A percentile compares a stretch with the other conserved stretches of the same genome.
Evolutionary conservation across 1,284 basidiomycete species (phyloP).

Genomic region (Tilletia indica): DNA sequence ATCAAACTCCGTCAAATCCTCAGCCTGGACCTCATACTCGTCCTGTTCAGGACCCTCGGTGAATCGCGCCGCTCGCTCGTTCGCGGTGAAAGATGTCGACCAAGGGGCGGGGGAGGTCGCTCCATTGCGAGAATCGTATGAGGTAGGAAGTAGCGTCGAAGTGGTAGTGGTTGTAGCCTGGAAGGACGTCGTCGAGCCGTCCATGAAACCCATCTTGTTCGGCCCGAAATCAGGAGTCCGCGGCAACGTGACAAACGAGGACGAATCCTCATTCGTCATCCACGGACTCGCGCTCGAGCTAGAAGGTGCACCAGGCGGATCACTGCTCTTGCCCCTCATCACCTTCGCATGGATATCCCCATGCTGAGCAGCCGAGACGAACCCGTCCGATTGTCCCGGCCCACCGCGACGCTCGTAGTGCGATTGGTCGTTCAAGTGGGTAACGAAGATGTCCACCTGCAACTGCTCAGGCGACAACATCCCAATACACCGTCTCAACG

Average conservation of each 20-base stretch:
- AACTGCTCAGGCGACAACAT: slow-evolving; percentile 66
- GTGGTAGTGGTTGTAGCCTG: neutral
- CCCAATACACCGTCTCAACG: slow-evolving; percentile 68
- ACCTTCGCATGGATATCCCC: neutral
- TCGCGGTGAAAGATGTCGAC: no score
- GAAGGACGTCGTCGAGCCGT: neutral
- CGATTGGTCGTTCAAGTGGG: slow-evolving; percentile 39
- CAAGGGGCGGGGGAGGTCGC: neutral
- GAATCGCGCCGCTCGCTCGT: slow-evolving; percentile 33
- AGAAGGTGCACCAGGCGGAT: neutral
- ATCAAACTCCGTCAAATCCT: slow-evolving; percentile 78
- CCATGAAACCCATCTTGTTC: neutral
- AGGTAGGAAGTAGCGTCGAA: neutral
- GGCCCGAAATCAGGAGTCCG: neutral
- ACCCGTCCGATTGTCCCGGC: neutral
- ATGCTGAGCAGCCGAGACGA: slow-evolving; percentile 7
- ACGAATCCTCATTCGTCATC: neutral
- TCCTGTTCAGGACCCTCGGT: slow-evolving; percentile 58
- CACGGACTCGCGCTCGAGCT: neutral
- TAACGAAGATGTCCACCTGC: slow-evolving; percentile 75
- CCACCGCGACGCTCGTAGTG: neutral
- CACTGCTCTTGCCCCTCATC: neutral
- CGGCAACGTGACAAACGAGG: neutral
- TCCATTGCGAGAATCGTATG: neutral
- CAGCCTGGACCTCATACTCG: slow-evolving; percentile 61